Base-by-base conservation (phyloP, 2,329 filamentous ascomycete species). In the Aspergillus terreus region DNA sequence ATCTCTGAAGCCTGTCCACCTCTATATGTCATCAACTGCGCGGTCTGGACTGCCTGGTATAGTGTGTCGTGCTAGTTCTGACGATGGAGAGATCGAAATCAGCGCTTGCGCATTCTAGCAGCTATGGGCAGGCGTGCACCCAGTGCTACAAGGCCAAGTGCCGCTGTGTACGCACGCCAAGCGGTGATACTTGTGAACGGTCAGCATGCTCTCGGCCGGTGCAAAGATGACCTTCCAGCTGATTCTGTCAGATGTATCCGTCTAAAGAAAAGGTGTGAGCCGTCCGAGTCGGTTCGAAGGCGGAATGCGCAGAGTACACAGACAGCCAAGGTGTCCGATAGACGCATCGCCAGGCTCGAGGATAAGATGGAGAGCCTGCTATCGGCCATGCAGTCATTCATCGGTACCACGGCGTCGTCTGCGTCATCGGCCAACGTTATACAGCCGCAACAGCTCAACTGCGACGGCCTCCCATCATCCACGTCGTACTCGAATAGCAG, bases 281-380 rank as follows among this genome's bases (percentile, higher is more conserved):
- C 66, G 30, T 68, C 70, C 30, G 65, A 70, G 15, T 67, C 66
- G 21, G 45, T 64, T 54, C 70, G 70, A 49, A 63, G 58, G 46
- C 64, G 67, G 15, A 61, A 60, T 55, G 51, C 27, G 27, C 27
- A 30, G 27, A 9, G 7, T 10, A 30, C 49, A 14, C 57, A 63
- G 15, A 59, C 58, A 44, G 56, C 54, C 7, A 57, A 64, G 49
- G 62, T 60, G 41, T 66, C 69, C 1, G 59, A 64, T 44, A 56
- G 47, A n/a, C 63, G 65, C 32, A 71, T 73, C 36, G 62, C 68
- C 38, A 58, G 65, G 17, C 61, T 73, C 12, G 71, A 74, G 55
- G 60, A 61, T 47, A 68, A 63, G 46, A 61, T 73, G 46, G 63
- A 68, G 23, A 61, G 48, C 7, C 47, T 72, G n/a, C 51, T 71